These are phyloP conservation scores for Aspergillus homomorphus DNA, from an alignment of 495 filamentous ascomycete genomes.

Conservation along the genomic window DNA sequence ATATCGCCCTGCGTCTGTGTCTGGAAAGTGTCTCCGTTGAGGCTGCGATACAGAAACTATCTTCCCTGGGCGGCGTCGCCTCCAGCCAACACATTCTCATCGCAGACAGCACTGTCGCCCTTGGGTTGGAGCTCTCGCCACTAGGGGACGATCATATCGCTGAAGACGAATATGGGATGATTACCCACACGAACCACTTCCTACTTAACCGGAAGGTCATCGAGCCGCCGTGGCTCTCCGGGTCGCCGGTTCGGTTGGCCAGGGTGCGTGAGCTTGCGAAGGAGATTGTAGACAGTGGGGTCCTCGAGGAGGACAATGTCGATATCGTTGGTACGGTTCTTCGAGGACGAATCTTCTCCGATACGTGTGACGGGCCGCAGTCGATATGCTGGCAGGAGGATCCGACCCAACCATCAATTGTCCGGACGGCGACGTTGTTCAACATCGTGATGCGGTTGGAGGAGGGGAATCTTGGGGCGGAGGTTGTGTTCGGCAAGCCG, in stretches of 20 bases:
- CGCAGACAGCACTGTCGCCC: conserved; percentile 49
- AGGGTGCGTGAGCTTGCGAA: conserved; percentile 41
- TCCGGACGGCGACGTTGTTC: conserved; percentile 28
- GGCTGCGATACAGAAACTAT: conserved; percentile 48
- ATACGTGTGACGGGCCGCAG: conserved; percentile 33
- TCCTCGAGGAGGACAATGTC: conserved; percentile 16
- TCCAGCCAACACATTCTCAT: conserved; percentile 61
- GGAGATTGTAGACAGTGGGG: conserved; percentile 24
- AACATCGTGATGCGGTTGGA: conserved; percentile 42
- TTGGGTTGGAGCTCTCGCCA: conserved; percentile 59
- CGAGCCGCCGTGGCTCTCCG: conserved; percentile 52
- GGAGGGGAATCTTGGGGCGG: conserved; percentile 21
- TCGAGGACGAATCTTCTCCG: conserved; percentile 32
- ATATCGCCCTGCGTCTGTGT: conserved; percentile 58
- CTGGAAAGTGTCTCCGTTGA: conserved; percentile 54
- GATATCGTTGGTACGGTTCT: conserved; percentile 22
- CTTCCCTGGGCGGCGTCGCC: conserved; percentile 51
- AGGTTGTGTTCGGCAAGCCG: conserved; percentile 32
- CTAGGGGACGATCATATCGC: conserved; percentile 48
- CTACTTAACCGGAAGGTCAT: conserved; percentile 46
- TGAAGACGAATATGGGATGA: conserved; percentile 43
- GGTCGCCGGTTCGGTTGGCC: conserved; percentile 49
- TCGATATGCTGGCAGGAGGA: conserved; percentile 34
- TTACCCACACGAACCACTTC: conserved; percentile 65
- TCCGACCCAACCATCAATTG: conserved; percentile 16